Conservation (phyloP, 2,329 filamentous ascomycete species). For the Microcyclosporella mali region DNA sequence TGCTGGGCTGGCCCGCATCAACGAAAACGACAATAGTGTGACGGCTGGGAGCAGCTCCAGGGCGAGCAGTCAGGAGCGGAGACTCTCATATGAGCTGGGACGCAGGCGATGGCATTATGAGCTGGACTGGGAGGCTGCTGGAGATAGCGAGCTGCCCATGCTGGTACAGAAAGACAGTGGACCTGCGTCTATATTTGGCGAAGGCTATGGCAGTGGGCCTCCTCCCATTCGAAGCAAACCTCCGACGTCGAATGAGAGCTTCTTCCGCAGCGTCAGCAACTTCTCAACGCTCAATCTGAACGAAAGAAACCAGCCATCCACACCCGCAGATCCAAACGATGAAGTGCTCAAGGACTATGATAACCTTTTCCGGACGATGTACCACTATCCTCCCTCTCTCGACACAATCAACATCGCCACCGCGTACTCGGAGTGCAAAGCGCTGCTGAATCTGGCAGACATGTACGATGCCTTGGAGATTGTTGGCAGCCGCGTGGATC, state of each 20-base stretch:
- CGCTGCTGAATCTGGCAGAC: constrained; percentile 79
- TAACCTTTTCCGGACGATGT: constrained; percentile 92
- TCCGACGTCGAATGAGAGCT: constrained; percentile 58
- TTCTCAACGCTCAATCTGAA: constrained; percentile 54
- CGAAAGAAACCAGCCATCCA: constrained; percentile 35
- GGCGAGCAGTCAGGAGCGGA: constrained; percentile 35
- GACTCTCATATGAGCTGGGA: constrained; percentile 30
- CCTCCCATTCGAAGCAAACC: constrained; percentile 56
- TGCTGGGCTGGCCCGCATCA: constrained; percentile 21
- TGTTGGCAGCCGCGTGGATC: constrained; percentile 82
- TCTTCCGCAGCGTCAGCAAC: constrained; percentile 85
- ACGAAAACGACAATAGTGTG: constrained; percentile 23
- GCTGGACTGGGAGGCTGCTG: constrained; percentile 65
- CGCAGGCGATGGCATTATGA: constrained; percentile 78
- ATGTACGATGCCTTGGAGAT: constrained; percentile 88
- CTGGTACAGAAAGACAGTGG: constrained; percentile 68
- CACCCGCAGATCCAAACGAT: constrained; percentile 51
- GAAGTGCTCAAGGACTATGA: constrained; percentile 88
- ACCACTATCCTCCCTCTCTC: constrained; percentile 79
- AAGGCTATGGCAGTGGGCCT: constrained; percentile 32
- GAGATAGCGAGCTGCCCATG: constrained; percentile 67
- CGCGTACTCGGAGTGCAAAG: constrained; percentile 90
- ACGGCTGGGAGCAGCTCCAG: constrained; percentile 30
- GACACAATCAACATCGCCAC: constrained; percentile 85
- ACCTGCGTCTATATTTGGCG: constrained; percentile 25